phyloP scores from a whole-genome alignment of 2,329 filamentous ascomycete genomes.

The Ilyonectria robusta region DNA sequence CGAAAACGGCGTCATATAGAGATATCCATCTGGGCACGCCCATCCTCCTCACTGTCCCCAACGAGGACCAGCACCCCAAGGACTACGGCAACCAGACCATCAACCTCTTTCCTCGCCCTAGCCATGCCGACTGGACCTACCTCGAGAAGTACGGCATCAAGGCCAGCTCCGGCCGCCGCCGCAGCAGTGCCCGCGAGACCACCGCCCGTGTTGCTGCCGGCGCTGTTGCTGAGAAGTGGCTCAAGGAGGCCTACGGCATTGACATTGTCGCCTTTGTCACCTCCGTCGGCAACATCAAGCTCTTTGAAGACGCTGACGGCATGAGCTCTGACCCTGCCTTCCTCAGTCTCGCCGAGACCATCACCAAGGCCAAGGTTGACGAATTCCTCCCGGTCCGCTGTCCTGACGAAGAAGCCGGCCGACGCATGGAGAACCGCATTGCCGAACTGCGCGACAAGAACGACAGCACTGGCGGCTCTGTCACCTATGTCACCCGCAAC shows the following conservation, averaged over 20 bases:
- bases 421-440: conserved; percentile 84
- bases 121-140: conserved; percentile 97
- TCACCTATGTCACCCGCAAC: conserved; percentile 93
- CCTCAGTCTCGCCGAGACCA: conserved; percentile 76
- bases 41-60: conserved; percentile 88
- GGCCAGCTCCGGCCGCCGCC: conserved; percentile 89
- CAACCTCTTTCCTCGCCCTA: conserved; percentile 90
- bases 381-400: conserved; percentile 88
- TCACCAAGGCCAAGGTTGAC: conserved; percentile 76
- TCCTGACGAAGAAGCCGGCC: conserved; percentile 75
- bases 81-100: conserved; percentile 94
- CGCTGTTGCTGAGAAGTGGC: conserved; percentile 94
- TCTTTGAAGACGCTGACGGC: conserved; percentile 51
- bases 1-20: conserved; percentile 90
- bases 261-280: conserved; percentile 94
- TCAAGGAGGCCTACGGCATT: conserved; percentile 83
- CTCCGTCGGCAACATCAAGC: conserved; percentile 77
- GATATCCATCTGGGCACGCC: conserved; percentile 97
- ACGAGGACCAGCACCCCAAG: conserved; percentile 92
- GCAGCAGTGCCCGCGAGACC: conserved; percentile 94
- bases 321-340: conserved; percentile 85
- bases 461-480: conserved; percentile 94
- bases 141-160: conserved; percentile 97
- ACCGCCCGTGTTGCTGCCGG: conserved; percentile 94
- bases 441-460: conserved; percentile 81